Evolutionary conservation across 129 eudicot species (phyloP).

Genomic region (Saposhnikovia divaricata): DNA sequence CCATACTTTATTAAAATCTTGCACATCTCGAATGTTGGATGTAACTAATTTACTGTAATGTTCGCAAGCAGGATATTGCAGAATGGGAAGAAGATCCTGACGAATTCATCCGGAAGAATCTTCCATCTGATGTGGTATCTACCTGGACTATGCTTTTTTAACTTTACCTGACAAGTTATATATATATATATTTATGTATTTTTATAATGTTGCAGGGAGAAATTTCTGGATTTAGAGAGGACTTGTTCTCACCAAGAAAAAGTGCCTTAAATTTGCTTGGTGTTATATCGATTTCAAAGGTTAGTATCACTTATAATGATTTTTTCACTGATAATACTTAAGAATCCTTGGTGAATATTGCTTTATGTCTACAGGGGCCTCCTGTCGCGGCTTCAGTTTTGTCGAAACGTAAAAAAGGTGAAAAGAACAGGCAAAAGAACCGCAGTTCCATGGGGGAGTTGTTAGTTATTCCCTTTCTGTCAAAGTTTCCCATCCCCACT

Average conservation of each 20-base stretch:
- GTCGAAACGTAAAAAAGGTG: slow-evolving; percentile 78
- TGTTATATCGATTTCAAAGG: slow-evolving; percentile 69
- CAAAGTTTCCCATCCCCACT: slow-evolving; percentile 54
- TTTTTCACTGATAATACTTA: slow-evolving; percentile 1
- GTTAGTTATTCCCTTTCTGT: slow-evolving; percentile 66
- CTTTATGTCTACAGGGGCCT: slow-evolving; percentile 52
- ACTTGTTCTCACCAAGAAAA: slow-evolving; percentile 69
- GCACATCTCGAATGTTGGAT: neutral
- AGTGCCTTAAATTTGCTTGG: slow-evolving; percentile 77
- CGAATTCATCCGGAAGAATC: slow-evolving; percentile 64
- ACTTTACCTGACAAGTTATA: neutral
- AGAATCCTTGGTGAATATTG: slow-evolving; percentile 11
- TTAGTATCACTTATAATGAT: slow-evolving; percentile 15
- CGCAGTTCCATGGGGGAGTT: slow-evolving; percentile 76
- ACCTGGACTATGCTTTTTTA: neutral
- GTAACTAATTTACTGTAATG: slow-evolving; percentile 3
- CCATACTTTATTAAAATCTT: neutral
- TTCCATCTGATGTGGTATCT: slow-evolving; percentile 63
- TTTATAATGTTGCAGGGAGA: slow-evolving; percentile 51
- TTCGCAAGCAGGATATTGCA: slow-evolving; percentile 40
- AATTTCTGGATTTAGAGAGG: slow-evolving; percentile 72
- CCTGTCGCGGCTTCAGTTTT: slow-evolving; percentile 38
- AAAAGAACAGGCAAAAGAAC: slow-evolving; percentile 56
- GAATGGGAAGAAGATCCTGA: slow-evolving; percentile 92
- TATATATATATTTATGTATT: neutral